Base-by-base conservation (phyloP, 2,329 filamentous ascomycete genomes). In the Colletotrichum sp. region DNA sequence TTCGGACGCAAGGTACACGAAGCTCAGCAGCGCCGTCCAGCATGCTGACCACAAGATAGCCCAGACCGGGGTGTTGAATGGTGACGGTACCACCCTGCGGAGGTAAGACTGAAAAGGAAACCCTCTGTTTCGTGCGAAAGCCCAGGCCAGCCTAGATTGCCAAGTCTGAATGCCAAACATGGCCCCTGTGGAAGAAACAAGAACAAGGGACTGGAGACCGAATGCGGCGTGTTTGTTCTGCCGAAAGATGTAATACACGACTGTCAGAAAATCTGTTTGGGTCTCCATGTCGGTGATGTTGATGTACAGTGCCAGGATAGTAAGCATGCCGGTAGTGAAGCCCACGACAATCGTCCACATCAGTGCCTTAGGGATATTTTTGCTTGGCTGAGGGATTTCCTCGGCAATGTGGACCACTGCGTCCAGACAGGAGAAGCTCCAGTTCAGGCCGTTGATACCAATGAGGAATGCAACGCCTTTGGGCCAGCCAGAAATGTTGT, bases 381-480 rank as follows among this genome's bases (percentile, higher is more conserved):
- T 79, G 10, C 74, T 76, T 1, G 81, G 81, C 1, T 68, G 75
- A 7, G 80, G 81, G 13, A 82, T 81, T 71, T 82, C 81, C 58
- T 82, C 81, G 7, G 79, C 80, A 26, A 82, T 72, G 43, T 82
- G 80, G 1, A 79, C 80, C 7, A 78, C 79, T 13, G 79, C 79
- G 24, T 81, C 81, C n/a, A 82, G 78, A 48, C 80, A 81, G 2
- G 79, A 81, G 58, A 81, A 80, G 65, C 79, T 81, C 80, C 81
- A 82, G 64, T 82, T 81, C 58, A 78, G 77, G 4, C 79, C 80
- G 43, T 79, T 80, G 64, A 82, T 78, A 13, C 80, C 81, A 21
- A 81, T 80, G 36, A 81, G 78, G 64, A 81, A 81, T 18, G 80
- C 80, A 28, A 81, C 70, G 8, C 81, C 81, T 10, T 80, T 76